Conservation (phyloP, 1,284 basidiomycete genomes). For the Coniferiporia weirii region DNA sequence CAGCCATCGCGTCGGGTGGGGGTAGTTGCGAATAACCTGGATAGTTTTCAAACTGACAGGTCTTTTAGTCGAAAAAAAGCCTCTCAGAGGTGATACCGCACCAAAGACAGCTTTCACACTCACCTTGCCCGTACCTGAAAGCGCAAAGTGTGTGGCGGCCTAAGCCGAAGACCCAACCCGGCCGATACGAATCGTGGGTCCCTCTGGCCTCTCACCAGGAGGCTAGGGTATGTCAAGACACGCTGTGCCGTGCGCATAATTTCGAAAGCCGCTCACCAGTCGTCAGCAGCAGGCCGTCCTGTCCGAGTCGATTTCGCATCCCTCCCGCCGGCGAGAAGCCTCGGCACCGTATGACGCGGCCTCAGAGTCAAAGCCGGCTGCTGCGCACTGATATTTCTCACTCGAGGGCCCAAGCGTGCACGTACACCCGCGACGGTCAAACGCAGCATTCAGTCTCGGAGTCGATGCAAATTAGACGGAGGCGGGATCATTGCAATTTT, state of each 20-base stretch:
- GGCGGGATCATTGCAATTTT: no score
- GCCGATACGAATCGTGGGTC: neutral
- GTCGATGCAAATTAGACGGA: no score
- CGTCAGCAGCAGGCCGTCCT: no score
- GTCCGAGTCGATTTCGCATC: no score
- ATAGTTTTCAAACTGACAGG: neutral
- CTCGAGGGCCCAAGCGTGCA: neutral
- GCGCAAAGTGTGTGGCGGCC: neutral
- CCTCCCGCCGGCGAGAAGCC: no score
- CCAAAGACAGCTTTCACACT: neutral
- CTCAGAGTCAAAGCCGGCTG: neutral
- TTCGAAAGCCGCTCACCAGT: no score
- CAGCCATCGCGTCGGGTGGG: neutral
- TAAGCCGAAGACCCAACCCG: neutral
- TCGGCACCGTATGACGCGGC: no score
- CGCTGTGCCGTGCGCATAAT: no score
- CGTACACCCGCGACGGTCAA: neutral
- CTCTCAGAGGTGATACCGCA: neutral
- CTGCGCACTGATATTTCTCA: neutral
- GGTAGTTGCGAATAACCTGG: neutral
- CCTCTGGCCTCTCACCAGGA: neutral
- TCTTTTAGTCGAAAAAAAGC: neutral
- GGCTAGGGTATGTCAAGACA: neutral
- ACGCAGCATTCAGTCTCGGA: constrained; percentile 5
- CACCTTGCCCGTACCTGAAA: neutral